Conservation (phyloP, 208 protist species). For the Leishmania major region DNA sequence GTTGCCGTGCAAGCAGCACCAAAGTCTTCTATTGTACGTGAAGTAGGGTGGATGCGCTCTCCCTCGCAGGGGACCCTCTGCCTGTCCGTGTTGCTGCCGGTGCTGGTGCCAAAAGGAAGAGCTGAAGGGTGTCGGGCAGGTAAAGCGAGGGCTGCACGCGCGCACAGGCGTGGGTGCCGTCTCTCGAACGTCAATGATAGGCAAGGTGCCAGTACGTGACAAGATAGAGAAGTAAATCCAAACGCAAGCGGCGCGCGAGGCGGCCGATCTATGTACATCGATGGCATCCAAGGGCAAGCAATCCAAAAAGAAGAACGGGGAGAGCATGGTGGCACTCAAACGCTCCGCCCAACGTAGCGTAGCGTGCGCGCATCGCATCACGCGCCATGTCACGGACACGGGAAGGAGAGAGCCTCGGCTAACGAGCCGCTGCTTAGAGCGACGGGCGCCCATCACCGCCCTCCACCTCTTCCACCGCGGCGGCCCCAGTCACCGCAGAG, state of each 20-base stretch:
- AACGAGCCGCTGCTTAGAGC: background rate
- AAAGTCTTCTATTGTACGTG: background rate
- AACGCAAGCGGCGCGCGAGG: background rate
- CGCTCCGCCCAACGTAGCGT: background rate
- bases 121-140: too few relatives aligned
- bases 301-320: conserved; percentile 10
- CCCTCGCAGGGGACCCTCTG: background rate
- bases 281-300: conserved; percentile 14
- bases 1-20: background rate
- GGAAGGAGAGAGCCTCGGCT: background rate
- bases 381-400: background rate
- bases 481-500: background rate
- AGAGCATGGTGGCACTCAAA: background rate
- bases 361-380: background rate
- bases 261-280: background rate
- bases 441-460: background rate
- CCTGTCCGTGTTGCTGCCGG: background rate
- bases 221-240: background rate
- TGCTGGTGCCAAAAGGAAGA: too few relatives aligned
- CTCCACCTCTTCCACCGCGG: background rate
- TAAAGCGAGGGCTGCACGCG: background rate
- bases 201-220: background rate
- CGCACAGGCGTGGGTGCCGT: background rate
- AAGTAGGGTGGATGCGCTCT: background rate
- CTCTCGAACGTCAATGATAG: background rate